phyloP scores from a whole-genome alignment of 2,329 filamentous ascomycete species.

The Beauveria sp. region DNA sequence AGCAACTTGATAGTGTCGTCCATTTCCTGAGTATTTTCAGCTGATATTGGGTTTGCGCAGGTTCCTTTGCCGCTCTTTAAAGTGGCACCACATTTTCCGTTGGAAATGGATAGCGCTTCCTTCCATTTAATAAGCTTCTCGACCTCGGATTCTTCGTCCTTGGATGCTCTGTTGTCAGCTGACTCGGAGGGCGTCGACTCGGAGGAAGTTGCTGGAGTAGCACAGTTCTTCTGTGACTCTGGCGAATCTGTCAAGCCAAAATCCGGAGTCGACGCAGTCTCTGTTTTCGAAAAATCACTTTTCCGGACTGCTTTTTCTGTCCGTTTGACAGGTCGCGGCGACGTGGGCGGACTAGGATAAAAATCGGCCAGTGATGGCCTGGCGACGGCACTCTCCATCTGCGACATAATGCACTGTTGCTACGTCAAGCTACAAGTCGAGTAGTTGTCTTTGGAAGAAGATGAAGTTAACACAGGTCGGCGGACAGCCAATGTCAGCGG shows the following conservation, averaged over 20 bases:
- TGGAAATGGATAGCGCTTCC: background rate
- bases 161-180: background rate
- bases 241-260: background rate
- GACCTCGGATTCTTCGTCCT: background rate
- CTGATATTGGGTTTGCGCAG: background rate
- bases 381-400: background rate
- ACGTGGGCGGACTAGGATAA: slow-evolving; percentile 6
- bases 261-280: background rate
- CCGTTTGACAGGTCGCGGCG: background rate
- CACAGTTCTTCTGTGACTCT: background rate
- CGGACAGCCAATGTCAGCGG: too few species aligned
- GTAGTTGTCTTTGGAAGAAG: background rate
- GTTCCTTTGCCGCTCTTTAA: background rate
- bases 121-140: background rate
- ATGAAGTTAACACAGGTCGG: background rate
- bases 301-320: background rate
- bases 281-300: background rate
- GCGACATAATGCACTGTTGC: background rate
- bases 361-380: background rate
- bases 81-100: background rate
- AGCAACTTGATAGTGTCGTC: background rate
- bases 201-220: background rate
- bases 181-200: background rate
- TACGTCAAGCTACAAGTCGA: background rate
- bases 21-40: background rate